Percentiles rank a stretch among this genome's conserved stretches.
Conservation (phyloP, 345 rosid genomes). For the Lepidium aucheri region DNA sequence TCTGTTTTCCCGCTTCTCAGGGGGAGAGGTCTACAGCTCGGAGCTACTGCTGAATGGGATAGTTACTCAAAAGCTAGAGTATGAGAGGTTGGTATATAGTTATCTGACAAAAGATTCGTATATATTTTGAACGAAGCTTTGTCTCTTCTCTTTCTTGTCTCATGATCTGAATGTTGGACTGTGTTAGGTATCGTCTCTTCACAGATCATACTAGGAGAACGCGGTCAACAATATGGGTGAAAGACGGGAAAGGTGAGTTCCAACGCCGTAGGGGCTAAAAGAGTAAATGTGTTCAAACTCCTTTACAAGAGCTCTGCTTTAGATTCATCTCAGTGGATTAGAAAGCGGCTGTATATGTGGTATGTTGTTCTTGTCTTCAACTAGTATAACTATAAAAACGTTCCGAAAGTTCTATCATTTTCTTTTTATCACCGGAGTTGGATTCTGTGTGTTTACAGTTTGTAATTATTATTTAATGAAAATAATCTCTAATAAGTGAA, state of each 20-base stretch:
- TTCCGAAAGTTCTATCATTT: background rate
- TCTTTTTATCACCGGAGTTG: background rate
- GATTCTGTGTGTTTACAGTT: too few species aligned
- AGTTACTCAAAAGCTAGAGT: slow-evolving; percentile 76
- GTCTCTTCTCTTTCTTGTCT: background rate
- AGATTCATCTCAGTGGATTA: background rate
- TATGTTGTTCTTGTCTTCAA: slow-evolving; percentile 1
- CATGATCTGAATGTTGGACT: background rate
- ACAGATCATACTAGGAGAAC: slow-evolving; percentile 60
- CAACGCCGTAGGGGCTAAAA: slow-evolving; percentile 17
- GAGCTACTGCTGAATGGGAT: slow-evolving; percentile 85
- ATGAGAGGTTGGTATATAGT: slow-evolving; percentile 56
- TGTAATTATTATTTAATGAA: too few species aligned
- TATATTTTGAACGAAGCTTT: background rate
- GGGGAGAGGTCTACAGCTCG: slow-evolving; percentile 68
- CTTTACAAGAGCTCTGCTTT: slow-evolving; percentile 3
- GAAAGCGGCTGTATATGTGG: slow-evolving; percentile 16
- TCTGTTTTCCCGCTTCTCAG: slow-evolving; percentile 26
- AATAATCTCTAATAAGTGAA: too few species aligned
- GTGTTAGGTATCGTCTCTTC: slow-evolving; percentile 64
- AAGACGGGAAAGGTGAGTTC: slow-evolving; percentile 40
- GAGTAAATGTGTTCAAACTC: slow-evolving; percentile 1
- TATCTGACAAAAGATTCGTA: background rate
- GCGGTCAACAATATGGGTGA: slow-evolving; percentile 68
- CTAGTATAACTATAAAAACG: background rate